Conservation (phyloP, 768 basidiomycete species). For the Termitomyces sp. region DNA sequence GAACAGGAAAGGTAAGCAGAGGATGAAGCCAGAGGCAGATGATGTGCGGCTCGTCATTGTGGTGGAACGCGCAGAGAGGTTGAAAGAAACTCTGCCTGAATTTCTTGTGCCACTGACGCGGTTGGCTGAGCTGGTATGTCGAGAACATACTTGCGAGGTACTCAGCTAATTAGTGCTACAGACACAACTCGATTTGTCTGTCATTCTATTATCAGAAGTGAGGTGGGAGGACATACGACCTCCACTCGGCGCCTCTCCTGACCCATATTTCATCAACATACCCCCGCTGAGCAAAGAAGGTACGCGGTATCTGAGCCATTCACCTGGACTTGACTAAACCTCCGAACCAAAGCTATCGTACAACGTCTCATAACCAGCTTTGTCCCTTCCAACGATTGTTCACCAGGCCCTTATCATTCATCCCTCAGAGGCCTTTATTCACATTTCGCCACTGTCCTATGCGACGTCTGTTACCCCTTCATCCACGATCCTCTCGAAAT, state of each 20-base stretch:
- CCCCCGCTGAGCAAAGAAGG: constrained; percentile 51
- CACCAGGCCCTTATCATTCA: constrained; percentile 40
- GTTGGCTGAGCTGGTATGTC: constrained; percentile 61
- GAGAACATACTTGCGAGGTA: not conserved
- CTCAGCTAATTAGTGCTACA: constrained; percentile 19
- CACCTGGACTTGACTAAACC: constrained; percentile 1
- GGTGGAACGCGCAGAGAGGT: constrained; percentile 61
- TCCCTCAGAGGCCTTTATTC: constrained; percentile 51
- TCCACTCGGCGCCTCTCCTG: constrained; percentile 59
- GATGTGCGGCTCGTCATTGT: constrained; percentile 49
- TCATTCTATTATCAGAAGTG: constrained; percentile 58
- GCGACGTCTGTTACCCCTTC: constrained; percentile 57
- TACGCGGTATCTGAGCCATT: constrained; percentile 18
- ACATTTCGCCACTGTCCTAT: constrained; percentile 56
- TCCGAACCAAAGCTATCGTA: constrained; percentile 20
- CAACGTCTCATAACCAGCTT: constrained; percentile 36
- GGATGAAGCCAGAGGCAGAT: constrained; percentile 12
- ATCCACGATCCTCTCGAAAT: constrained; percentile 65
- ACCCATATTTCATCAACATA: constrained; percentile 65
- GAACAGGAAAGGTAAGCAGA: constrained; percentile 21
- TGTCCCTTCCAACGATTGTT: constrained; percentile 7
- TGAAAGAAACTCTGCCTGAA: constrained; percentile 58
- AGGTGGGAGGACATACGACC: constrained; percentile 74
- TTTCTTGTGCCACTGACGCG: constrained; percentile 66
- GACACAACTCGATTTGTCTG: constrained; percentile 53